These are phyloP conservation scores for Leccinum huronense DNA, from an alignment of 1,284 basidiomycete species.

Conservation along the genomic window DNA sequence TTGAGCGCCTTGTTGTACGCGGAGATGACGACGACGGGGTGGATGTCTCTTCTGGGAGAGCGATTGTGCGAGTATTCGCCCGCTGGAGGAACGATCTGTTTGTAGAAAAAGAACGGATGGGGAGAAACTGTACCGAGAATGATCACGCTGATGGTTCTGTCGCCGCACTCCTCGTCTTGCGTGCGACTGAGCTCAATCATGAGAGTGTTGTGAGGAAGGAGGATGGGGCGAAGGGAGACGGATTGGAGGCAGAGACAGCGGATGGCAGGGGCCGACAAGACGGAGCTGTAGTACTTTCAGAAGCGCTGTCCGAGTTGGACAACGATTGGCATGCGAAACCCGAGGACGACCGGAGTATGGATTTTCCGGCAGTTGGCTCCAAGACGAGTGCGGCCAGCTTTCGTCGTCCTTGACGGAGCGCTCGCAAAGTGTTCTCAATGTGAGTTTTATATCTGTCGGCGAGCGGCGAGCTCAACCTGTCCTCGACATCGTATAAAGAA, in stretches of 20 bases:
- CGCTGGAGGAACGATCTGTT: constrained; percentile 48
- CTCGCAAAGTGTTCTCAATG: constrained; percentile 56
- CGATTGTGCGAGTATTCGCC: constrained; percentile 98
- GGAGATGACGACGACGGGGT: constrained; percentile 98
- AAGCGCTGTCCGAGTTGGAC: too few species aligned
- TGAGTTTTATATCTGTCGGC: constrained; percentile 64
- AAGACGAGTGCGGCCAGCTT: constrained; percentile 76
- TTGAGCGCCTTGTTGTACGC: constrained; percentile 96
- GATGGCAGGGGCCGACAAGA: too few species aligned
- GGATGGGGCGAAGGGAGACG: too few species aligned
- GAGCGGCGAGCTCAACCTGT: constrained; percentile 60
- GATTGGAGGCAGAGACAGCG: too few species aligned
- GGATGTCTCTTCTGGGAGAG: constrained; percentile 89
- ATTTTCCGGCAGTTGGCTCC: constrained; percentile 57
- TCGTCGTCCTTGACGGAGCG: constrained; percentile 42
- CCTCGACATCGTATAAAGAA: constrained; percentile 71
- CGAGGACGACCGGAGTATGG: too few species aligned
- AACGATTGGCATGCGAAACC: too few species aligned
- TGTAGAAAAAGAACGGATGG: not conserved
- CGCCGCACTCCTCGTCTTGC: constrained; percentile 98
- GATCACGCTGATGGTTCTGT: constrained; percentile 97
- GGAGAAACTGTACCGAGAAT: constrained; percentile 68
- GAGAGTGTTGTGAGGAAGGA: not conserved
- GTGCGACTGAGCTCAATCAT: constrained; percentile 99
- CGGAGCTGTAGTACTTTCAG: too few species aligned